Conservation (phyloP, 192 early-diverging fungal species). For the Chytriomyces hyalinus region DNA sequence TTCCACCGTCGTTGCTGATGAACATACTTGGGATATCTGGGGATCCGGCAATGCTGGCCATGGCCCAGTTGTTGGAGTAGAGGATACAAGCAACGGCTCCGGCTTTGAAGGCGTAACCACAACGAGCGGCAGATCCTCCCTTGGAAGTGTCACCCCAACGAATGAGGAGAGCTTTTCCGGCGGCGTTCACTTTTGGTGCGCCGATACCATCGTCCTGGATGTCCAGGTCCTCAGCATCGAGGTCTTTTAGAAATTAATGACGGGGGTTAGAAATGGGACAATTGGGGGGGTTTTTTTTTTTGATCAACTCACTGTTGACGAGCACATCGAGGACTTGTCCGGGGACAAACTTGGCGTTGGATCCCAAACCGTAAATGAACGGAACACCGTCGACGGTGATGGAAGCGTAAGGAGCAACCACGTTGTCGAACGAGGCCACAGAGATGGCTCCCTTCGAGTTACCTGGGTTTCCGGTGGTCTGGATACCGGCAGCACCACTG, state of each 20-base stretch:
- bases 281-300: not conserved
- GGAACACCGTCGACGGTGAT: constrained; percentile 17
- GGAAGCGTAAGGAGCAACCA: constrained; percentile 15
- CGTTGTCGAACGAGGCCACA: constrained; percentile 34
- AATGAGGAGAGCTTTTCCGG: constrained; percentile 46
- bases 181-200: constrained; percentile 25
- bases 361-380: not conserved
- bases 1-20: constrained; percentile 23
- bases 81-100: constrained; percentile 45
- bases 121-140: constrained; percentile 30
- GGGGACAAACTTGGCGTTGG: not conserved
- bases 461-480: constrained; percentile 43
- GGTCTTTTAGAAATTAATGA: no score
- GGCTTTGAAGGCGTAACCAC: constrained; percentile 29
- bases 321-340: constrained; percentile 29
- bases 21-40: constrained; percentile 25
- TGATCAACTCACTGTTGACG: constrained; percentile 19
- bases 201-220: constrained; percentile 30
- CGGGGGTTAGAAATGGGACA: not conserved
- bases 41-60: constrained; percentile 29
- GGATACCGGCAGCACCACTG: constrained; percentile 66
- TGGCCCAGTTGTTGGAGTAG: constrained; percentile 36
- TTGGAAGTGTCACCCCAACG: constrained; percentile 33
- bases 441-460: constrained; percentile 29
- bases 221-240: constrained; percentile 36